phyloP scores from a whole-genome alignment of 306 rosid genomes.

The Astragalus glycyphyllos region DNA sequence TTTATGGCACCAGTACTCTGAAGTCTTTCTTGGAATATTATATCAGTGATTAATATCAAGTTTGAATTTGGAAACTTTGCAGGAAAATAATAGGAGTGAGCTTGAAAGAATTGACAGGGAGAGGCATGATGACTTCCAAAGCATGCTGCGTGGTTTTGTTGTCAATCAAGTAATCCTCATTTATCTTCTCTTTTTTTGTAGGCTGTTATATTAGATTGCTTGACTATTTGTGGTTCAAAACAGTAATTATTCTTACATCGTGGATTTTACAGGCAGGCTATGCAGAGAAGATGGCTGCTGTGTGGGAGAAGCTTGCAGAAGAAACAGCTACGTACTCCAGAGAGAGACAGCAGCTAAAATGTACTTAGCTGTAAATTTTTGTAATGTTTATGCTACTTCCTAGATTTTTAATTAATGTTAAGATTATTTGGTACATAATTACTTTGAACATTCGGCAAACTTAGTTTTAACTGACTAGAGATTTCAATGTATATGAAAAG shows the following conservation, averaged over 20 bases:
- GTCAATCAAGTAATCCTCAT: constrained; percentile 47
- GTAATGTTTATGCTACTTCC: constrained; percentile 15
- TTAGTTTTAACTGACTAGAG: constrained; percentile 35
- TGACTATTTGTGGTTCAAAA: constrained; percentile 25
- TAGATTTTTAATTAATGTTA: constrained; percentile 35
- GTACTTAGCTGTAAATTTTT: constrained; percentile 54
- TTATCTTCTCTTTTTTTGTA: constrained; percentile 16
- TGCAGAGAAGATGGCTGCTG: constrained; percentile 84
- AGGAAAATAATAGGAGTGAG: constrained; percentile 53
- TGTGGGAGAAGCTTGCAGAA: constrained; percentile 86
- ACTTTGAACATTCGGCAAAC: background rate
- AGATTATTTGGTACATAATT: constrained; percentile 13
- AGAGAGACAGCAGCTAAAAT: constrained; percentile 60
- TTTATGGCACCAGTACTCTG: background rate
- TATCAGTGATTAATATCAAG: constrained; percentile 5
- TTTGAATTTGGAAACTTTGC: constrained; percentile 36
- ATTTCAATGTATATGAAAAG: constrained; percentile 18
- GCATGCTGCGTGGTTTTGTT: constrained; percentile 56
- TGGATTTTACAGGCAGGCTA: constrained; percentile 67
- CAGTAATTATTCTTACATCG: constrained; percentile 23
- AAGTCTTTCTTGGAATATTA: constrained; percentile 26
- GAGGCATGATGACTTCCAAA: constrained; percentile 48
- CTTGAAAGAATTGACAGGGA: constrained; percentile 55
- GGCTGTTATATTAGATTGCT: constrained; percentile 2
- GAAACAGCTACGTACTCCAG: constrained; percentile 63